phyloP scores from a whole-genome alignment of 805 yeast species.

The Saitoella complicata region DNA sequence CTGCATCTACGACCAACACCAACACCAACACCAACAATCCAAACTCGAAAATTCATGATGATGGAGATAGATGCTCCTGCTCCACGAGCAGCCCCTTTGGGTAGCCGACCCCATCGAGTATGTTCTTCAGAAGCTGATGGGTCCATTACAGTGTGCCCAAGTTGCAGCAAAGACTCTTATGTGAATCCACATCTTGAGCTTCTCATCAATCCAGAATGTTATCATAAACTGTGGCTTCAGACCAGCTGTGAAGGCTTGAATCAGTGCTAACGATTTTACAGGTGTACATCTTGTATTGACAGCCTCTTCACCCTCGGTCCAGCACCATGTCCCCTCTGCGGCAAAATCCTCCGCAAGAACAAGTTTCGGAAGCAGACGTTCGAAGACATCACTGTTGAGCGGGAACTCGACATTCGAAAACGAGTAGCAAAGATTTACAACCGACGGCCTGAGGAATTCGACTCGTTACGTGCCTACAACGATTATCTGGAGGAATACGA shows the following conservation, averaged over 20 bases:
- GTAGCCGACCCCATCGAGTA: no score
- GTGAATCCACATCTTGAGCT: slow-evolving; percentile 85
- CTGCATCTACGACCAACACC: no score
- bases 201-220: slow-evolving; percentile 91
- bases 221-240: slow-evolving; percentile 78
- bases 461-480: slow-evolving; percentile 43
- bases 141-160: slow-evolving; percentile 43
- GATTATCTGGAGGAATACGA: slow-evolving; percentile 74
- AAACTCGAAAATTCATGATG: no score
- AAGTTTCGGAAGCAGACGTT: slow-evolving; percentile 84
- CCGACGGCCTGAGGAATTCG: slow-evolving; percentile 62
- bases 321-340: slow-evolving; percentile 85
- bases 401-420: slow-evolving; percentile 80
- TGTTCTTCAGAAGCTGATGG: no score
- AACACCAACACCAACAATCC: no score
- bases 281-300: slow-evolving; percentile 61
- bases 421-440: slow-evolving; percentile 65
- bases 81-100: no score
- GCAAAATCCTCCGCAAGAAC: slow-evolving; percentile 69
- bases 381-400: slow-evolving; percentile 78
- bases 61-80: no score
- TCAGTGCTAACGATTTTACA: slow-evolving; percentile 14
- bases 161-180: slow-evolving; percentile 89
- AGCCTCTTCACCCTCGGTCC: slow-evolving; percentile 90
- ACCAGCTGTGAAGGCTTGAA: no score